Conservation (phyloP, 805 yeast genomes). For the Myxozyma neglecta region DNA sequence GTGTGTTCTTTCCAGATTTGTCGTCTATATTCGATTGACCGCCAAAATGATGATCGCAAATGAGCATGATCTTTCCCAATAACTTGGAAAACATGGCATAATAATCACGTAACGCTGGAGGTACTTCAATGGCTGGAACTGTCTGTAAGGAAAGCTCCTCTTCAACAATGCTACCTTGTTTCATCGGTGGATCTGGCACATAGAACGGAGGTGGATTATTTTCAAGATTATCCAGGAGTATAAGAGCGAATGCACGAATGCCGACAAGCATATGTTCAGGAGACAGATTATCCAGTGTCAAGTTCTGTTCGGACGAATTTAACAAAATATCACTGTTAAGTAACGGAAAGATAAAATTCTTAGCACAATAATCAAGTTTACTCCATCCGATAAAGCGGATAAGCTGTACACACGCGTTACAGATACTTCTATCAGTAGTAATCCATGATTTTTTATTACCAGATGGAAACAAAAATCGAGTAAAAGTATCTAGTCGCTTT, state of each 20-base stretch:
- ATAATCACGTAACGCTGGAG: conserved; percentile 36
- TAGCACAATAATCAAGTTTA: conserved; percentile 75
- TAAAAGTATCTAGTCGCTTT: conserved; percentile 67
- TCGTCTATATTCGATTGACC: conserved; percentile 45
- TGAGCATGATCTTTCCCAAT: conserved; percentile 54
- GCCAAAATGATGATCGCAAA: conserved; percentile 64
- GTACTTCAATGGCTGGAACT: neutral
- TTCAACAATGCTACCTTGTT: conserved; percentile 2
- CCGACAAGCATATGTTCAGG: conserved; percentile 74
- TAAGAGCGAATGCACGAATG: conserved; percentile 67
- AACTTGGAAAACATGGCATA: conserved; percentile 72
- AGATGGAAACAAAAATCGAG: conserved; percentile 52
- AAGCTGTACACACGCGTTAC: conserved; percentile 67
- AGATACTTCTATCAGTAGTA: conserved; percentile 57
- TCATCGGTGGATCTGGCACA: conserved; percentile 52
- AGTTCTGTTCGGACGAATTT: conserved; percentile 43
- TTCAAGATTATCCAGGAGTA: conserved; percentile 59
- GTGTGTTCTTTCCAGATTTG: conserved; percentile 30
- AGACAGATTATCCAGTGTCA: conserved; percentile 56
- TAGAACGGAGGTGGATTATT: conserved; percentile 64
- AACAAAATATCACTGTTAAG: conserved; percentile 43
- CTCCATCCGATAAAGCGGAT: conserved; percentile 77
- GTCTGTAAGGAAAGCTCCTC: conserved; percentile 1
- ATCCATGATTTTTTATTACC: conserved; percentile 72
- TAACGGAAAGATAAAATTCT: conserved; percentile 71